phyloP scores from a whole-genome alignment of 441 rosid genomes.

The Mallotus japonicus region DNA sequence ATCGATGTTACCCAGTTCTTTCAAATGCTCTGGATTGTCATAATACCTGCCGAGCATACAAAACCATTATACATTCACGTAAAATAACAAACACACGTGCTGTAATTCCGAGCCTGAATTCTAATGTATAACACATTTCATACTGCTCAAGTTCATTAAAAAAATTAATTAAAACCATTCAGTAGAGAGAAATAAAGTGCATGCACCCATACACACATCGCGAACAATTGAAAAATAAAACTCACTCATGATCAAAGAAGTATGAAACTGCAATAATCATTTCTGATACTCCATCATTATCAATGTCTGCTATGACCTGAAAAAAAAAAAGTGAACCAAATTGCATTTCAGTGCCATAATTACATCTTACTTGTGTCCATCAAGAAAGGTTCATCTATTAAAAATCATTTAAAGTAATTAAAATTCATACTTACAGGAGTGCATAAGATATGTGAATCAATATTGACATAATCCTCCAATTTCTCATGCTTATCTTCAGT shows the following conservation, averaged over 20 bases:
- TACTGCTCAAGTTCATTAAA: slow-evolving; percentile 7
- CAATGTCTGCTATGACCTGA: slow-evolving; percentile 98
- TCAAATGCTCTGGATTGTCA: slow-evolving; percentile 83
- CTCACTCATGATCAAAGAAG: slow-evolving; percentile 97
- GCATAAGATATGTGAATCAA: slow-evolving; percentile 88
- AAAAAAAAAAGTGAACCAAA: slow-evolving; percentile 27
- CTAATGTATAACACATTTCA: background rate
- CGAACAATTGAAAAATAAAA: slow-evolving; percentile 27
- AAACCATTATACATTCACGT: slow-evolving; percentile 6
- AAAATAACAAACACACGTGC: background rate
- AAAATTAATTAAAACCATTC: background rate
- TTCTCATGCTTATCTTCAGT: slow-evolving; percentile 77
- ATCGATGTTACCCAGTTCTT: slow-evolving; percentile 86
- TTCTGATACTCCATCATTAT: slow-evolving; percentile 92
- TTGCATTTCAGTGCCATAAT: slow-evolving; percentile 10
- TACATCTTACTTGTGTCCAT: slow-evolving; percentile 21
- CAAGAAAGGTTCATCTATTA: slow-evolving; percentile 11
- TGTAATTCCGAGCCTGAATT: background rate
- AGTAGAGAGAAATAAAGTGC: background rate
- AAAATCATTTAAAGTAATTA: slow-evolving; percentile 22
- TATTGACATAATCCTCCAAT: slow-evolving; percentile 85
- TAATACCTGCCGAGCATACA: slow-evolving; percentile 61
- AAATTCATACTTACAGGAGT: slow-evolving; percentile 64
- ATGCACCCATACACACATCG: background rate
- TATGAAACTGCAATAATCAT: slow-evolving; percentile 95